phyloP scores from a whole-genome alignment of 768 basidiomycete genomes.

The Piloderma croceum region DNA sequence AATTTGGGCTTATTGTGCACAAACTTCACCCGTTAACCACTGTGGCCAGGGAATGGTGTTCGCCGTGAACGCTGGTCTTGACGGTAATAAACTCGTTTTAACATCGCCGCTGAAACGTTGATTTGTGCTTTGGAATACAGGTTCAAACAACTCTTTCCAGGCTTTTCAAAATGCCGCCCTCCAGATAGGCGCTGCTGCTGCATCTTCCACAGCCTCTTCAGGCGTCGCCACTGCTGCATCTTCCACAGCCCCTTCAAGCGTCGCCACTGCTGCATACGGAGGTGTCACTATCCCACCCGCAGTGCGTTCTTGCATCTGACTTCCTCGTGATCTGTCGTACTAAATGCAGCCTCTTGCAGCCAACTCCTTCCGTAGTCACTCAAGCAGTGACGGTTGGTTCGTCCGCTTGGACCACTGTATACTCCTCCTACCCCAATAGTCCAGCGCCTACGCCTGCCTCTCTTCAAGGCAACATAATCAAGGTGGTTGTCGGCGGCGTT shows the following conservation, averaged over 20 bases:
- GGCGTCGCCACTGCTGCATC: conserved; percentile 36
- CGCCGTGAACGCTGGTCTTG: conserved; percentile 54
- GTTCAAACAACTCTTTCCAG: conserved; percentile 54
- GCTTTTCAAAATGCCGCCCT: conserved; percentile 56
- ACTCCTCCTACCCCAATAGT: conserved; percentile 50
- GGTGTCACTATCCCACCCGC: conserved; percentile 46
- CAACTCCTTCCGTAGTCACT: conserved; percentile 37
- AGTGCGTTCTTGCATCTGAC: too few species aligned
- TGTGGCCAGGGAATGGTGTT: conserved; percentile 66
- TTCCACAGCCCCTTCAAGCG: conserved; percentile 22
- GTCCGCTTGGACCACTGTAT: conserved; percentile 52
- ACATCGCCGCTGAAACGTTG: too few species aligned
- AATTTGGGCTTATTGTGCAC: conserved; percentile 56
- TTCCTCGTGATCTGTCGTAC: too few species aligned
- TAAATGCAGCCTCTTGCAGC: too few species aligned
- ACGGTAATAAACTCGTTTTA: too few species aligned
- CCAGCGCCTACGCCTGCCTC: conserved; percentile 50
- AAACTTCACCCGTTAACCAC: conserved; percentile 48
- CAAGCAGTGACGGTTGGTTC: conserved; percentile 36
- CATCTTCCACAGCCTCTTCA: too few species aligned
- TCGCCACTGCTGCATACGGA: conserved; percentile 40
- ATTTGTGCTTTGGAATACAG: too few species aligned
- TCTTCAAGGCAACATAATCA: conserved; percentile 41
- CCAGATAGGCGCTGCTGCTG: conserved; percentile 45
- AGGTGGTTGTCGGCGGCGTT: conserved; percentile 49